Percentiles rank a stretch among this genome's conserved stretches.
phyloP scores from a whole-genome alignment of 1,139 yeast species.

The Kurtzmaniella quercitrusa region DNA sequence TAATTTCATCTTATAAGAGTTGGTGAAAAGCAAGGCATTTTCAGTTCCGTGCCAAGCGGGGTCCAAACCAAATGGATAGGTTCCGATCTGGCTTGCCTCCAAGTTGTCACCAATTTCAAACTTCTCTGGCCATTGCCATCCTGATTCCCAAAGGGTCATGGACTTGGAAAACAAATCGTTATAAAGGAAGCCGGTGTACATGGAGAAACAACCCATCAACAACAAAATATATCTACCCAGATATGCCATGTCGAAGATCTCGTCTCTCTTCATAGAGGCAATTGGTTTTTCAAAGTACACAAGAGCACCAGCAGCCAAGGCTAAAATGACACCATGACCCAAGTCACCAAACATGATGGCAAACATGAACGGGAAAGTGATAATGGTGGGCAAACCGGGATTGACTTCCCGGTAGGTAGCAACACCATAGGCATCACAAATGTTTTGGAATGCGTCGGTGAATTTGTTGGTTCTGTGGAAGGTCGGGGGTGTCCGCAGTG shows the following conservation, averaged over 20 bases:
- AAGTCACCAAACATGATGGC: conserved; percentile 87
- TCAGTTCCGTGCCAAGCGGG: conserved; percentile 83
- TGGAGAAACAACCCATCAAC: conserved; percentile 73
- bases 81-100: conserved; percentile 52
- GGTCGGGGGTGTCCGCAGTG: conserved; percentile 74
- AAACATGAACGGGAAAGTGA: conserved; percentile 83
- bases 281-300: conserved; percentile 60
- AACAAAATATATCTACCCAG: conserved; percentile 70
- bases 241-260: conserved; percentile 78
- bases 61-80: conserved; percentile 67
- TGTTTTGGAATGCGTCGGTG: conserved; percentile 70
- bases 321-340: conserved; percentile 71
- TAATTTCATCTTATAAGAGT: conserved; percentile 78
- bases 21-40: conserved; percentile 66
- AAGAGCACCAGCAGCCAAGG: conserved; percentile 53
- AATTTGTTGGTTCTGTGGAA: conserved; percentile 73
- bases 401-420: conserved; percentile 76
- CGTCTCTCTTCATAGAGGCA: conserved; percentile 62
- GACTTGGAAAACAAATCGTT: conserved; percentile 76
- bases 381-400: conserved; percentile 75
- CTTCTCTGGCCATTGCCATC: conserved; percentile 70
- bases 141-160: conserved; percentile 66
- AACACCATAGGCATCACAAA: conserved; percentile 78
- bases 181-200: conserved; percentile 74
- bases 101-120: conserved; percentile 57